These are phyloP conservation scores for Penicillium atrosanguineum DNA, from an alignment of 495 filamentous ascomycete species.

Conservation along the genomic window DNA sequence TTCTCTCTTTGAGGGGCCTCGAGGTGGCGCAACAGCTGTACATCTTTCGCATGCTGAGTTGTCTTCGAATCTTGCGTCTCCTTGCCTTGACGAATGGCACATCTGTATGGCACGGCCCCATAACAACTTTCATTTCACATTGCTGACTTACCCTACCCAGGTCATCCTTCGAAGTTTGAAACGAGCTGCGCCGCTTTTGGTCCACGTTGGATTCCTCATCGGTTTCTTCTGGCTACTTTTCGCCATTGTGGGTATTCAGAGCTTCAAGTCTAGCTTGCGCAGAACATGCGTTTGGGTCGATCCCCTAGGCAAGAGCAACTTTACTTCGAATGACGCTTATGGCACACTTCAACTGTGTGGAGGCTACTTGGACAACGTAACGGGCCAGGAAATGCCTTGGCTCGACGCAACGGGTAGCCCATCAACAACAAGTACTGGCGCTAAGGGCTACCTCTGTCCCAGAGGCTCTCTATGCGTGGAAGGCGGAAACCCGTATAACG, in stretches of 20 bases:
- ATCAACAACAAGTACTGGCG: slow-evolving; percentile 35
- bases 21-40: slow-evolving; percentile 71
- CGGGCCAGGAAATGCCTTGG: slow-evolving; percentile 63
- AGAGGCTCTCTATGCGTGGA: slow-evolving; percentile 77
- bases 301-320: slow-evolving; percentile 39
- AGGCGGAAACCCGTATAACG: slow-evolving; percentile 74
- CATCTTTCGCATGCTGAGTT: slow-evolving; percentile 94
- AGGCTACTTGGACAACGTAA: slow-evolving; percentile 64
- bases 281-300: slow-evolving; percentile 87
- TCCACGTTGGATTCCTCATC: slow-evolving; percentile 93
- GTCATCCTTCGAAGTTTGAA: slow-evolving; percentile 94
- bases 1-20: slow-evolving; percentile 63
- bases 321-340: slow-evolving; percentile 43
- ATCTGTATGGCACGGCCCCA: slow-evolving; percentile 49
- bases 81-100: slow-evolving; percentile 90
- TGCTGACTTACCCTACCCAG: slow-evolving; percentile 36
- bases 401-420: slow-evolving; percentile 45
- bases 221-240: slow-evolving; percentile 99
- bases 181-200: slow-evolving; percentile 88
- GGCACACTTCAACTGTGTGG: slow-evolving; percentile 78
- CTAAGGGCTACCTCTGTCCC: slow-evolving; percentile 94
- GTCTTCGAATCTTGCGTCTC: slow-evolving; percentile 84
- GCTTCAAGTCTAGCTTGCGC: slow-evolving; percentile 91
- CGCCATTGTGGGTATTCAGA: slow-evolving; percentile 93
- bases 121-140: background rate